Evolutionary conservation across 2,329 filamentous ascomycete species (phyloP).

Genomic region (Corinectria fuckeliana): DNA sequence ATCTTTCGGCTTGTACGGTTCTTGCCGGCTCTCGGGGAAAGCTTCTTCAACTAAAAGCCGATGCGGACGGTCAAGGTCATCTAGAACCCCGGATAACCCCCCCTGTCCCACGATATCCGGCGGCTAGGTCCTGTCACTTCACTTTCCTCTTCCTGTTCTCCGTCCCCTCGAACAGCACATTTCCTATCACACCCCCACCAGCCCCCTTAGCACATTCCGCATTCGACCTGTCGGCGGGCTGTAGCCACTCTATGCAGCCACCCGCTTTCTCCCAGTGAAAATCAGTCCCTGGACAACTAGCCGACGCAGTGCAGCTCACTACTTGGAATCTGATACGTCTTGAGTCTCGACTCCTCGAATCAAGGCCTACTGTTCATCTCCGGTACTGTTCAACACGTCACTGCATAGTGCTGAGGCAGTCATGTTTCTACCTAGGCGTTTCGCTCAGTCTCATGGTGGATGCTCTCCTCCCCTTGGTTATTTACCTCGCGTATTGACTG

Average conservation of each 20-base stretch:
- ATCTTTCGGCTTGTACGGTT: not conserved
- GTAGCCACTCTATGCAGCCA: slow-evolving; percentile 3
- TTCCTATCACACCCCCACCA: not conserved
- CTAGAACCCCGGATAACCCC: not conserved
- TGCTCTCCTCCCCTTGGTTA: slow-evolving; percentile 7
- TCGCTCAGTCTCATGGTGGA: slow-evolving; percentile 16
- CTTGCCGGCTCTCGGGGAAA: not conserved
- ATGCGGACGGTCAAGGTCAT: not conserved
- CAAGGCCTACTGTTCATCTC: slow-evolving; percentile 6
- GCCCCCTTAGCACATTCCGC: slow-evolving; percentile 2
- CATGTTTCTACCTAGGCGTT: slow-evolving; percentile 4
- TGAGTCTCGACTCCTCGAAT: slow-evolving; percentile 8
- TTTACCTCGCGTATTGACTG: not conserved
- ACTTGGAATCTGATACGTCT: slow-evolving; percentile 13
- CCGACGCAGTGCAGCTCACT: slow-evolving; percentile 11
- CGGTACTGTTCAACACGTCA: slow-evolving; percentile 6
- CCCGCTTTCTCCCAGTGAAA: slow-evolving; percentile 6
- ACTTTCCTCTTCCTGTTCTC: not conserved
- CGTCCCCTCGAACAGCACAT: not conserved
- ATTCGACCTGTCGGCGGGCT: slow-evolving; percentile 11
- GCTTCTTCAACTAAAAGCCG: not conserved
- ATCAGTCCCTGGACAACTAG: not conserved
- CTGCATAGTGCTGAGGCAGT: not conserved
- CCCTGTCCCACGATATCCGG: slow-evolving; percentile 2
- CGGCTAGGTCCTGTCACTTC: slow-evolving; percentile 8